Percentiles rank a stretch among this genome's conserved stretches.
Evolutionary conservation across 208 protist genomes (phyloP).

Genomic region (Trypanosoma caninum): DNA sequence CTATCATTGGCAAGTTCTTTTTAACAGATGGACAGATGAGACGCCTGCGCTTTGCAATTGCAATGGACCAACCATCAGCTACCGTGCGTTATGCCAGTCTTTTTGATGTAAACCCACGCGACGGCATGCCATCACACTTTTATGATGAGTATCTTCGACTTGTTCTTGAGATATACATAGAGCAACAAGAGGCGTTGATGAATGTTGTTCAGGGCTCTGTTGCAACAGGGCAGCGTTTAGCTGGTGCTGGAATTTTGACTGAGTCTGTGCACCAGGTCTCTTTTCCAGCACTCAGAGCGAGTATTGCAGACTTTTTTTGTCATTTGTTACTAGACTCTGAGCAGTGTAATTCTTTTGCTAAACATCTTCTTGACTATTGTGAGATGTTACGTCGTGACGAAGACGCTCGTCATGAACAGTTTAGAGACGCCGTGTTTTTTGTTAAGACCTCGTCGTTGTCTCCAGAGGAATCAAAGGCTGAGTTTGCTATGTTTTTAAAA

Average conservation of each 20-base stretch:
- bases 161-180: conserved; percentile 56
- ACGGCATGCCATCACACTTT: conserved; percentile 61
- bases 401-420: conserved; percentile 71
- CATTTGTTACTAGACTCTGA: conserved; percentile 25
- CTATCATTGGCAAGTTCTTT: conserved; percentile 51
- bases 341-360: conserved; percentile 48
- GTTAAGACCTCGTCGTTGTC: conserved; percentile 34
- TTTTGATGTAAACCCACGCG: conserved; percentile 56
- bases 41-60: conserved; percentile 74
- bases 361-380: conserved; percentile 73
- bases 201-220: conserved; percentile 42
- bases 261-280: conserved; percentile 67
- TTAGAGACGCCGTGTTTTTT: conserved; percentile 64
- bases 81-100: conserved; percentile 42
- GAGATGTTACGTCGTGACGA: conserved; percentile 56
- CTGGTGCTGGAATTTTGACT: conserved; percentile 37
- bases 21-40: conserved; percentile 49
- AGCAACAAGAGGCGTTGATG: conserved; percentile 70
- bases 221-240: conserved; percentile 35
- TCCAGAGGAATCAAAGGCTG: conserved; percentile 10
- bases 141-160: conserved; percentile 78
- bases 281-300: conserved; percentile 47
- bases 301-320: conserved; percentile 34
- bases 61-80: conserved; percentile 69
- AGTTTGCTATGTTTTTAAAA: conserved; percentile 1